Evolutionary conservation across 345 rosid species (phyloP).

Genomic region (Euphorbia peplus): DNA sequence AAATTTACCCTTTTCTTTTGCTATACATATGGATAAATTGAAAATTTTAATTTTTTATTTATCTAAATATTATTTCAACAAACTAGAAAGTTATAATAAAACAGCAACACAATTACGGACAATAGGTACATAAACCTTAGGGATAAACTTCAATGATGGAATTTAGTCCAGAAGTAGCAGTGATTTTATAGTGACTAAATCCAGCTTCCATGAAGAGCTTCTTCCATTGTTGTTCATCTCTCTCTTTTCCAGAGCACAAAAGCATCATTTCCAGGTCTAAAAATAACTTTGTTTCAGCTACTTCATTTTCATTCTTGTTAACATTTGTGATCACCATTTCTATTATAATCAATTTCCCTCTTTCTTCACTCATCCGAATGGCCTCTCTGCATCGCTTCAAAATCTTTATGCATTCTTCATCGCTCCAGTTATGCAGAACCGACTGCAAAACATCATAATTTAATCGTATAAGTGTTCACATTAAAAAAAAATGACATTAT

Average conservation of each 20-base stretch:
- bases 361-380: conserved; percentile 16
- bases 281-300: conserved; percentile 19
- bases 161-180: conserved; percentile 12
- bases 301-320: conserved; percentile 22
- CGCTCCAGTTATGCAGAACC: conserved; percentile 23
- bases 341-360: conserved; percentile 33
- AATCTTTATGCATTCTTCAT: conserved; percentile 23
- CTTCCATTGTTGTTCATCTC: conserved; percentile 21
- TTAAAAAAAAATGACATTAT: too few species aligned
- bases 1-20: too few species aligned
- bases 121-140: background rate
- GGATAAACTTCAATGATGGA: conserved; percentile 25
- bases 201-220: conserved; percentile 24
- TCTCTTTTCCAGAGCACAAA: conserved; percentile 9
- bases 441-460: conserved; percentile 6
- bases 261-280: conserved; percentile 26
- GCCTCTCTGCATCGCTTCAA: conserved; percentile 26
- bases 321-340: conserved; percentile 29
- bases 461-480: too few species aligned
- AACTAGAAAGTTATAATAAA: background rate
- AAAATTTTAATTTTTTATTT: too few species aligned
- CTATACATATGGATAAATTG: too few species aligned
- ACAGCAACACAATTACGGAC: background rate
- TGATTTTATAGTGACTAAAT: conserved; percentile 17
- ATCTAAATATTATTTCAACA: background rate